phyloP scores from a whole-genome alignment of 768 basidiomycete species.

The Mycena capillaripes region DNA sequence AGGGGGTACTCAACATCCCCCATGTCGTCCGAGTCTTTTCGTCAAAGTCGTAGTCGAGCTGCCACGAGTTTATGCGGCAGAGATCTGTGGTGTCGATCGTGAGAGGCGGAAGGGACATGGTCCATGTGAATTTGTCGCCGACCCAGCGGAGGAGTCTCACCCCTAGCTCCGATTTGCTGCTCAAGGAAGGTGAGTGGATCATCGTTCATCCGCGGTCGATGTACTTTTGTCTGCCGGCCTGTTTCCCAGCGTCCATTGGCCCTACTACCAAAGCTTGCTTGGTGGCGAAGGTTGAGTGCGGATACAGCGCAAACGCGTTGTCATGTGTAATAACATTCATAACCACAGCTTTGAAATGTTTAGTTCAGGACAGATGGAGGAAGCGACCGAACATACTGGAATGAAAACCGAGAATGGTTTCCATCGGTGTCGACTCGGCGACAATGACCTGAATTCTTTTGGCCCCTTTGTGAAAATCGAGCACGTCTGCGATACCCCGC shows the following conservation, averaged over 20 bases:
- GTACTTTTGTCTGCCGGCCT: constrained; percentile 50
- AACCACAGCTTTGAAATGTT: constrained; percentile 49
- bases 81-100: not conserved
- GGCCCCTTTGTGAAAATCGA: constrained; percentile 46
- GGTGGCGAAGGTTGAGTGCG: constrained; percentile 54
- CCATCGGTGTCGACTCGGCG: constrained; percentile 47
- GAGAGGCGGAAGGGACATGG: not conserved
- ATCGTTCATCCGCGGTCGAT: constrained; percentile 52
- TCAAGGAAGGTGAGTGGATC: not conserved
- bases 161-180: not conserved
- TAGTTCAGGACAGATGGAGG: not conserved
- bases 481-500: constrained; percentile 46
- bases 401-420: constrained; percentile 60
- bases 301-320: constrained; percentile 57
- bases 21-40: not conserved
- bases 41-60: not conserved
- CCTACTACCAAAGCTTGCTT: constrained; percentile 37
- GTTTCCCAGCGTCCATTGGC: not conserved
- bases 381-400: constrained; percentile 53
- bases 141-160: constrained; percentile 10
- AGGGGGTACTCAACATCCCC: not conserved
- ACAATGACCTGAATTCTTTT: constrained; percentile 59
- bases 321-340: constrained; percentile 61
- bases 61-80: constrained; percentile 12
- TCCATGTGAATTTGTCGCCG: constrained; percentile 24